phyloP scores from a whole-genome alignment of 2,329 filamentous ascomycete genomes.

The Diaporthe nobilis region DNA sequence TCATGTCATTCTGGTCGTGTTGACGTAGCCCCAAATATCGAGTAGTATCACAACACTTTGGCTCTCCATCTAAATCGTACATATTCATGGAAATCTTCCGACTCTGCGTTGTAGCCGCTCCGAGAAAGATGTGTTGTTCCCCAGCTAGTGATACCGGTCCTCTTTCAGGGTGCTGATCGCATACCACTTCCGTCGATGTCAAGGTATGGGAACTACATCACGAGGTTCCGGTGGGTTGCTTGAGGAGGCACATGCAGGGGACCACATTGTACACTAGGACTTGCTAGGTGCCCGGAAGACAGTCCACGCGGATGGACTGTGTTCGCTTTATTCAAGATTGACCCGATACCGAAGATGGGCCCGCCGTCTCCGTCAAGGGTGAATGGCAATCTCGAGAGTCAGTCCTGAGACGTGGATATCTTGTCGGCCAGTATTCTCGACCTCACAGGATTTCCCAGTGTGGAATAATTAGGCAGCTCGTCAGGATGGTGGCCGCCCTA shows the following conservation, averaged over 20 bases:
- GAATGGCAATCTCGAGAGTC: constrained; percentile 8
- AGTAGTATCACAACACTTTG: not conserved
- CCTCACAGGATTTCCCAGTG: not conserved
- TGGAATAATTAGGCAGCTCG: not conserved
- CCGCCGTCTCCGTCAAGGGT: not conserved
- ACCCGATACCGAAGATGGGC: constrained; percentile 2
- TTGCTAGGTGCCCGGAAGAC: not conserved
- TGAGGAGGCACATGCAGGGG: not conserved
- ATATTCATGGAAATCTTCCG: not conserved
- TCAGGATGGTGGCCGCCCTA: not conserved
- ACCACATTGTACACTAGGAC: not conserved
- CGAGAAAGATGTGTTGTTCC: not conserved
- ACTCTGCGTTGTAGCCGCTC: not conserved
- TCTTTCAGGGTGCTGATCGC: not conserved
- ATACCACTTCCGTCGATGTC: not conserved
- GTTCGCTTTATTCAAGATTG: not conserved
- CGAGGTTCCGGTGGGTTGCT: not conserved
- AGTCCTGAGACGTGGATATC: not conserved
- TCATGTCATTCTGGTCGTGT: too few relatives aligned
- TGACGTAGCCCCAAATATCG: not conserved
- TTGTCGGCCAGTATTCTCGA: not conserved
- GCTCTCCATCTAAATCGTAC: not conserved
- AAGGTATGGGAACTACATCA: not conserved
- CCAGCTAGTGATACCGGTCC: not conserved
- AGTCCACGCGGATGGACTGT: not conserved